phyloP scores from a whole-genome alignment of 352 stramenopile species.

The Pythium rhizo-oryzae region DNA sequence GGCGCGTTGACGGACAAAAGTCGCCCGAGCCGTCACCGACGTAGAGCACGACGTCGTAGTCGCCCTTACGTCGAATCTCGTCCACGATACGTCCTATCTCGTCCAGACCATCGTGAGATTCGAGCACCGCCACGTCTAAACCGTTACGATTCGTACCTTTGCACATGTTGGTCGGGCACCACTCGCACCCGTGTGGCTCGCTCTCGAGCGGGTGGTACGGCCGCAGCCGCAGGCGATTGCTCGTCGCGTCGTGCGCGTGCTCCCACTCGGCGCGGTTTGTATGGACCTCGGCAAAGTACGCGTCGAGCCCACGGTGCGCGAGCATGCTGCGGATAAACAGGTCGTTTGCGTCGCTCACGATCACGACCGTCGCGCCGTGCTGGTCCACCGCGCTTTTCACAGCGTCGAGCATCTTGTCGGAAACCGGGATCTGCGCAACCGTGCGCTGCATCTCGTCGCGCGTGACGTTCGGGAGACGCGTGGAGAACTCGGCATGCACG shows the following conservation, averaged over 20 bases:
- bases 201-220: constrained; percentile 28
- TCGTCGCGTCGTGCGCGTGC: neutral
- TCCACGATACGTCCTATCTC: constrained; percentile 27
- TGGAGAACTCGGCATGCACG: constrained; percentile 6
- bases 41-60: constrained; percentile 27
- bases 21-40: constrained; percentile 33
- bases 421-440: constrained; percentile 12
- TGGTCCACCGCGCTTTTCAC: constrained; percentile 17
- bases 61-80: constrained; percentile 9
- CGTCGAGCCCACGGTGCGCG: constrained; percentile 14
- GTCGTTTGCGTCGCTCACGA: constrained; percentile 37
- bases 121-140: neutral
- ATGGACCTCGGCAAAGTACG: constrained; percentile 24
- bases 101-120: neutral
- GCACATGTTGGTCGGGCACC: constrained; percentile 39
- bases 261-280: constrained; percentile 32
- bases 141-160: constrained; percentile 22
- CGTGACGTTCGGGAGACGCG: constrained; percentile 14
- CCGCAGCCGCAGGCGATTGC: constrained; percentile 20
- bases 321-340: constrained; percentile 38
- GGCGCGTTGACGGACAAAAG: constrained; percentile 29
- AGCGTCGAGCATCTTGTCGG: constrained; percentile 11
- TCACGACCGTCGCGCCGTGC: constrained; percentile 24
- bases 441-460: constrained; percentile 27
- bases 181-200: constrained; percentile 29